These are phyloP conservation scores for Aspergillus brasiliensis DNA, from an alignment of 2,329 filamentous ascomycete genomes.

Conservation along the genomic window DNA sequence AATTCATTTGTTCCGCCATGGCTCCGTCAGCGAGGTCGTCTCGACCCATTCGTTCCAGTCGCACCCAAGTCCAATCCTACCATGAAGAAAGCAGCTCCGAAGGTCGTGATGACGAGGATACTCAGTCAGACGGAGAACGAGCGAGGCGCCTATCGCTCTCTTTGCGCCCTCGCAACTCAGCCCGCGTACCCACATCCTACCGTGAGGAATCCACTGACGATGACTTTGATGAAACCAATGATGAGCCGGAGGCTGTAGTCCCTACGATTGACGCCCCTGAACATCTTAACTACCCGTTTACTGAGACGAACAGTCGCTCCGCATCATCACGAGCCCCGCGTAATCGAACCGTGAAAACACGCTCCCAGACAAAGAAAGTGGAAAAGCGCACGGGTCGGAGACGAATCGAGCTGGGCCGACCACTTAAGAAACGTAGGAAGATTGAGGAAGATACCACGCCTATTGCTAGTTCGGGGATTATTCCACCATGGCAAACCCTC, in stretches of 20 bases:
- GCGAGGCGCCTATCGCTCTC: conserved; percentile 27
- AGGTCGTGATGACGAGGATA: conserved; percentile 23
- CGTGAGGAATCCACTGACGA: conserved; percentile 40
- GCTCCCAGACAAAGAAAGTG: conserved; percentile 24
- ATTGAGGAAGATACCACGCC: conserved; percentile 18
- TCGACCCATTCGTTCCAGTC: conserved; percentile 39
- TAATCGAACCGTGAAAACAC: conserved; percentile 20
- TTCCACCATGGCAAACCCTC: conserved; percentile 62
- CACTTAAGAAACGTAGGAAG: conserved; percentile 31
- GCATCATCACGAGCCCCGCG: conserved; percentile 16
- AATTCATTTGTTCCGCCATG: conserved; percentile 26
- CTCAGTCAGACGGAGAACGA: conserved; percentile 14
- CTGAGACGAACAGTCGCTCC: conserved; percentile 11
- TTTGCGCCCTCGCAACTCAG: conserved; percentile 34
- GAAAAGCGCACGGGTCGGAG: conserved; percentile 18
- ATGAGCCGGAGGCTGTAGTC: conserved; percentile 17
- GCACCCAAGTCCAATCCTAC: conserved; percentile 40
- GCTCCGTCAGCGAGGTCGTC: conserved; percentile 29
- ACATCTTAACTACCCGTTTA: conserved; percentile 8
- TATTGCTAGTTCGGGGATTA: conserved; percentile 35
- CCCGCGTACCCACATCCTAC: conserved; percentile 32
- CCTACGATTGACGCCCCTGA: conserved; percentile 13
- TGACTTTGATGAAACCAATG: conserved; percentile 21
- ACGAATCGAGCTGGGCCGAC: conserved; percentile 22
- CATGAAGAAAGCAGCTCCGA: conserved; percentile 41